Conservation (phyloP, 495 filamentous ascomycete genomes). For the Staphylotrichum tortipilum region DNA sequence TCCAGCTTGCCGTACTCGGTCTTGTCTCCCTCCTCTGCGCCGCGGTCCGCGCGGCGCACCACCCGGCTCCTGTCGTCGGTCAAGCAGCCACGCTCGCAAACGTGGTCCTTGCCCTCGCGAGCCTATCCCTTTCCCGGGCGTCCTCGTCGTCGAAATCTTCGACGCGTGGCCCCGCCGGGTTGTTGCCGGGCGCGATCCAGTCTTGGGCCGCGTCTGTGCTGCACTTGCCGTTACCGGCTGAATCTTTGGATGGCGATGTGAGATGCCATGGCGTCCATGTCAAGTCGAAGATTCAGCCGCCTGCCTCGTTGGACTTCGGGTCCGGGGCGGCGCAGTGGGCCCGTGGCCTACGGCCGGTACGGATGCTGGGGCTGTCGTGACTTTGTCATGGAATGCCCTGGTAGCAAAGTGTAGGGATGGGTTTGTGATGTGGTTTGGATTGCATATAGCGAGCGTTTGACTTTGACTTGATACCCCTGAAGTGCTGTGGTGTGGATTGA, state of each 20-base stretch:
- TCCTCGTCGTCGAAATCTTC: too few species aligned
- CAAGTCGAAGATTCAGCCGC: slow-evolving; percentile 20
- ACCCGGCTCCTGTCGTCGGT: too few species aligned
- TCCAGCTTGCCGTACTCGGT: slow-evolving; percentile 24
- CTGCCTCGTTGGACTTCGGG: slow-evolving; percentile 1
- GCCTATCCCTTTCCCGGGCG: slow-evolving; percentile 12
- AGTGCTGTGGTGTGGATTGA: slow-evolving; percentile 12
- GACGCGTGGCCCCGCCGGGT: slow-evolving; percentile 1
- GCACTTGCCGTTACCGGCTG: too few species aligned
- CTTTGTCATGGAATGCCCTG: too few species aligned
- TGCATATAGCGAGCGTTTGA: slow-evolving; percentile 15
- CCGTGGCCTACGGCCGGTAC: background rate
- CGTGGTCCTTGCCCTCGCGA: slow-evolving; percentile 15
- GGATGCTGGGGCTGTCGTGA: slow-evolving; percentile 2
- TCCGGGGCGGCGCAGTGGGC: slow-evolving; percentile 5
- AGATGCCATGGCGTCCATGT: too few species aligned
- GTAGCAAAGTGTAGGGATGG: slow-evolving; percentile 4
- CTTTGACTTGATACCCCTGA: slow-evolving; percentile 25
- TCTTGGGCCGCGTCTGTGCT: too few species aligned
- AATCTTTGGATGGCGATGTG: too few species aligned
- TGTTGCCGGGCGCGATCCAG: slow-evolving; percentile 3
- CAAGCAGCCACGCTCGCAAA: slow-evolving; percentile 11
- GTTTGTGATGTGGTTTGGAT: slow-evolving; percentile 6
- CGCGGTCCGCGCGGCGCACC: slow-evolving; percentile 7
- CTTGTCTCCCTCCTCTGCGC: slow-evolving; percentile 27